These are phyloP conservation scores for Agaricus sinodeliciosus DNA, from an alignment of 768 basidiomycete genomes.

Conservation along the genomic window DNA sequence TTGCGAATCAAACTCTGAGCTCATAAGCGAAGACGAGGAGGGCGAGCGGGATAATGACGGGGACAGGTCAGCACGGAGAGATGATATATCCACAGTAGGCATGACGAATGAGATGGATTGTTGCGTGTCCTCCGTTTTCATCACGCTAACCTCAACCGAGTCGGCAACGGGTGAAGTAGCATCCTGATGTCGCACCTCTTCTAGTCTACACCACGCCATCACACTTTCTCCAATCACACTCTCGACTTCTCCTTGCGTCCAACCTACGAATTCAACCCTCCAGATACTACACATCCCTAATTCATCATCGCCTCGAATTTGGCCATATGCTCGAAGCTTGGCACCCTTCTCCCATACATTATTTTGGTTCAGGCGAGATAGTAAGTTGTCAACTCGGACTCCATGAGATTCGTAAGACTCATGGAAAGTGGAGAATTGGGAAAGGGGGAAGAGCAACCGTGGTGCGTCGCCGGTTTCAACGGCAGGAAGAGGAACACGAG, in stretches of 20 bases:
- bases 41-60: constrained; percentile 4
- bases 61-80: constrained; percentile 29
- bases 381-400: constrained; percentile 59
- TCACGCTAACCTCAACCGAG: constrained; percentile 3
- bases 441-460: constrained; percentile 39
- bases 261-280: constrained; percentile 67
- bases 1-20: background rate
- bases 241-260: constrained; percentile 60
- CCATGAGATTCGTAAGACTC: constrained; percentile 47
- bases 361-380: constrained; percentile 63
- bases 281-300: constrained; percentile 61
- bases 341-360: constrained; percentile 61
- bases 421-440: constrained; percentile 46
- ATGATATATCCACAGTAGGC: constrained; percentile 72
- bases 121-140: constrained; percentile 28
- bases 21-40: constrained; percentile 7
- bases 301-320: constrained; percentile 14
- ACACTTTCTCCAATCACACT: constrained; percentile 65
- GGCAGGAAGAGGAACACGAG: constrained; percentile 51
- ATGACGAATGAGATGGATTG: constrained; percentile 64
- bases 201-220: constrained; percentile 69
- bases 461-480: constrained; percentile 13
- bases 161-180: constrained; percentile 20
- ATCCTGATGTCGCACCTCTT: constrained; percentile 36
- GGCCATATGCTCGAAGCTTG: constrained; percentile 49